phyloP scores from a whole-genome alignment of 2,329 filamentous ascomycete species.

The Lecanicillium sp. region DNA sequence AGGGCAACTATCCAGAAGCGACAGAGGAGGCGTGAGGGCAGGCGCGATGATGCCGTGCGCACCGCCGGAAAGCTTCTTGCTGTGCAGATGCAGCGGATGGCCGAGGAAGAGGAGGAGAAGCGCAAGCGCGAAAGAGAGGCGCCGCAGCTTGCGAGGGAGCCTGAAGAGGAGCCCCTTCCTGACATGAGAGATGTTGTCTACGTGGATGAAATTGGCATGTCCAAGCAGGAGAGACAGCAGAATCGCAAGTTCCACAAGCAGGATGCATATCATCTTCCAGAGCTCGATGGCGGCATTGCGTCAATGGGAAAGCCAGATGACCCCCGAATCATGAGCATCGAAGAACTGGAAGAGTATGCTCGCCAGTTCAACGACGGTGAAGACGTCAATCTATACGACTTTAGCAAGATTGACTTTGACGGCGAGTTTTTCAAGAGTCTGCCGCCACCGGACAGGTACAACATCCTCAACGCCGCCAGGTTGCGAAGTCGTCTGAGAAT shows the following conservation, averaged over 20 bases:
- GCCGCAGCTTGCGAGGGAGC: constrained; percentile 27
- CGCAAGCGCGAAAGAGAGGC: constrained; percentile 42
- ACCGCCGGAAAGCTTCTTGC: constrained; percentile 89
- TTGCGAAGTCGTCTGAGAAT: constrained; percentile 83
- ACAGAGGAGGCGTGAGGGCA: constrained; percentile 74
- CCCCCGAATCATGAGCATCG: constrained; percentile 90
- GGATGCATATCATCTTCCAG: constrained; percentile 91
- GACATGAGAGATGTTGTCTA: constrained; percentile 69
- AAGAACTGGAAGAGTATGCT: constrained; percentile 91
- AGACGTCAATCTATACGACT: constrained; percentile 88
- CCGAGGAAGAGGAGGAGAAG: constrained; percentile 74
- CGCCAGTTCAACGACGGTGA: constrained; percentile 86
- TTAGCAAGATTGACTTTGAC: constrained; percentile 97
- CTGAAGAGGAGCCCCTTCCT: constrained; percentile 60
- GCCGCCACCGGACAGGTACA: constrained; percentile 86
- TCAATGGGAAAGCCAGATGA: constrained; percentile 88
- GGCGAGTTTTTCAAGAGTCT: constrained; percentile 91
- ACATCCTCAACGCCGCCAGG: constrained; percentile 91
- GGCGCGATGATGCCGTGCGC: constrained; percentile 83
- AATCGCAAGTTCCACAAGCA: constrained; percentile 79
- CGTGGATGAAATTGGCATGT: constrained; percentile 82
- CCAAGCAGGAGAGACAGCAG: constrained; percentile 63
- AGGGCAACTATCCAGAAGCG: constrained; percentile 78
- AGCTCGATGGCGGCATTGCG: constrained; percentile 69
- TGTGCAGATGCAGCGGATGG: constrained; percentile 85